Evolutionary conservation across 78 protist species (phyloP), one percentile per base, ranked within the genome.

Genomic region (Guillardia theta): DNA sequence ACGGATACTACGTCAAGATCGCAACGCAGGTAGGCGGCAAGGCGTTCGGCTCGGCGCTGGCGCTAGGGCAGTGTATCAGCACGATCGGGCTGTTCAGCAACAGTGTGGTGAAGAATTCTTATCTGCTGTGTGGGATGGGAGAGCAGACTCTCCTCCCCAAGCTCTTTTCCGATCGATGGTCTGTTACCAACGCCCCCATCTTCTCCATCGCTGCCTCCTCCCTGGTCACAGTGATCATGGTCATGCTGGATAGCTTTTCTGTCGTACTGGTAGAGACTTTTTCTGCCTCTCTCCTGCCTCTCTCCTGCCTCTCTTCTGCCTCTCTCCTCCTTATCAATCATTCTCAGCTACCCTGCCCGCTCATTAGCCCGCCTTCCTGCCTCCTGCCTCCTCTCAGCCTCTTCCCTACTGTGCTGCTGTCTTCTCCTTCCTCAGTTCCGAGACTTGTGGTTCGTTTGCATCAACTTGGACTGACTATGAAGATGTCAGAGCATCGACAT

Each of bases 111-210:
- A 37, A 80, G 53, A 80, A 44, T 48, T 44, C 90, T 10, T 80
- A 24, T 30, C 8, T 33, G 90, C 90, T 80, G 18, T 80, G 90
- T 30, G 90, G 90, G 19, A 39, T 80, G 90, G 50, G 44, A 22
- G 90, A 80, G 90, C 90, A 80, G 90, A 44, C 53, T 33, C 46
- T 80, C 30, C 90, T 80, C 15, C 90, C 90, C 30, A 33, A 48
- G 4, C 19, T 33, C 45, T 80, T 80, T 33, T 58, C 70, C 27
- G 2, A 24, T 24, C 70, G 70, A 24, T 58, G 70, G 70, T 24
- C 21, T 24, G 39, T 24, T 30, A 58, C 70, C 1, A 3, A 1
- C 1, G 70, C 70, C 27, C 70, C 70, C 27, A 27, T 24, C 39
- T 24, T 58, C 70, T 58, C 70, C 27, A 58, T 58, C 70, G 39